These are phyloP conservation scores for Bruguiera hainesii DNA, from an alignment of 441 rosid genomes.

Conservation along the genomic window DNA sequence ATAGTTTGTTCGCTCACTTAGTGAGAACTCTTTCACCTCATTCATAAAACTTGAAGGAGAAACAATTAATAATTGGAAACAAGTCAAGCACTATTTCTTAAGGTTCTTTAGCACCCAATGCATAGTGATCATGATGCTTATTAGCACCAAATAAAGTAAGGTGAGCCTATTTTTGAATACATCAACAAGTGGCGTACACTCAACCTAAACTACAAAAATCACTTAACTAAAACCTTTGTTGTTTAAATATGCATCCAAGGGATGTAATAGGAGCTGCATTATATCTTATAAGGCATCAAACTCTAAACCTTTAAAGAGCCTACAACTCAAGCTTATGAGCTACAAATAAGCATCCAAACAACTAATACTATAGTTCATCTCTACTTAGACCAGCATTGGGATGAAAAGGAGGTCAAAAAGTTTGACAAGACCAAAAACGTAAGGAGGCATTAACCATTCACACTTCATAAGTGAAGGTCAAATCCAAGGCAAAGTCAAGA, in stretches of 20 bases:
- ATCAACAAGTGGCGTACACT: neutral
- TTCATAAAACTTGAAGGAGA: neutral
- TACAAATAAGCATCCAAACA: no score
- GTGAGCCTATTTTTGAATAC: neutral
- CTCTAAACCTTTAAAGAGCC: neutral
- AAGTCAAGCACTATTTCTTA: neutral
- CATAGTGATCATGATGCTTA: neutral
- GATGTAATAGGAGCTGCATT: neutral
- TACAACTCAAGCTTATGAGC: neutral
- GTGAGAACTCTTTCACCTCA: neutral
- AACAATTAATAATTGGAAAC: neutral
- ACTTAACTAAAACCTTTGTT: neutral
- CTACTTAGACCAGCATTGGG: no score
- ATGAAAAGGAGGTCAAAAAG: no score
- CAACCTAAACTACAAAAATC: no score
- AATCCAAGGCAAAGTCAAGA: no score
- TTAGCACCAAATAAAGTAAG: neutral
- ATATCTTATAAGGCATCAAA: neutral
- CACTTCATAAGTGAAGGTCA: no score
- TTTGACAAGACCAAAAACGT: no score
- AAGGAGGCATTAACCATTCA: no score
- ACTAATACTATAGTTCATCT: fast-evolving
- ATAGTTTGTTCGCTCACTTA: neutral
- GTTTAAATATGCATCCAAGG: neutral
- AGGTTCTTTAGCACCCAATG: neutral